Evolutionary conservation across 1,284 basidiomycete species (phyloP), one percentile per base, ranked within the genome.

Genomic region (Fomitiporia mediterranea): DNA sequence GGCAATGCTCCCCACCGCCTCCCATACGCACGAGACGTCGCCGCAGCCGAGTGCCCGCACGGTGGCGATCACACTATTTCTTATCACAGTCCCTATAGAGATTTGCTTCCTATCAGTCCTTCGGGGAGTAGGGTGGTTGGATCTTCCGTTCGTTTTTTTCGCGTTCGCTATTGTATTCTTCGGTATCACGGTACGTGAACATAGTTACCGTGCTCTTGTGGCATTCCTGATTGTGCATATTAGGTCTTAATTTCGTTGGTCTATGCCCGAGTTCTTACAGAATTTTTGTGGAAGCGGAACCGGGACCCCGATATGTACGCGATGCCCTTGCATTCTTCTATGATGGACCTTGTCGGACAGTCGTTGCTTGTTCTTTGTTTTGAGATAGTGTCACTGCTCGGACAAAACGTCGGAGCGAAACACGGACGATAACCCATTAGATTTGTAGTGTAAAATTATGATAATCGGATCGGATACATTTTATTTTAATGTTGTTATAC

Each of bases 221-320:
- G 57, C 57, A 27, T 43, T 48, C 37, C 47, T 39, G 15, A 34
- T 13, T 28, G 23, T 21, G 17, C 6, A 23, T 9, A 6, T 30
- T 63, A 93, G 91, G 83, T 89, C 30, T 67, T 75, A 4, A 72
- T 84, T 58, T 92, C 92, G 0, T 77, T 98, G 4, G 40, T 78
- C 30, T 68, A 90, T 23, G 90, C 90, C 0, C 83, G 81, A 51
- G 65, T 70, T 8, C 75, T 96, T 32, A 95, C 94, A 0, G 72
- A 84, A 43, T 82, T 85, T 66, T 79, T 98, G 38, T 98, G 94
- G 94, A 81, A 80, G 21, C 81, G 77, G 57, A 78, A 85, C 37
- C 79, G 88, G 47, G 96, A 98, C 68, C 96, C 96, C 9, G 94
- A 97, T 69, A 89, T 90, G 70, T 97, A 98, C 69, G 93, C 93